Evolutionary conservation across 192 early-diverging fungal species (phyloP).

Genomic region (Pecoramyces ruminantium): DNA sequence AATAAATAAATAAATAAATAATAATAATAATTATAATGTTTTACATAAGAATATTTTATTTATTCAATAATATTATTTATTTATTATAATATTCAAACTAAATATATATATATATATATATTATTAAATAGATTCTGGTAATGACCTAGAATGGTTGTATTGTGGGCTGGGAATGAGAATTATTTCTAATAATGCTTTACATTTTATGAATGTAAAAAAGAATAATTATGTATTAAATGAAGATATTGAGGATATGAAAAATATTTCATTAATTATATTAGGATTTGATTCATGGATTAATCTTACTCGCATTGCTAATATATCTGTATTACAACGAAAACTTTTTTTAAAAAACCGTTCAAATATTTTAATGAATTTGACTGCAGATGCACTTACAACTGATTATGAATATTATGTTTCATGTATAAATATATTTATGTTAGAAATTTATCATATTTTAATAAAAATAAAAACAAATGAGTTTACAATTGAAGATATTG

Average conservation of each 20-base stretch:
- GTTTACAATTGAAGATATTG: neutral
- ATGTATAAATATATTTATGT: neutral
- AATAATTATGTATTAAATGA: neutral
- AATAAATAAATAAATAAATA: no score
- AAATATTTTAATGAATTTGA: neutral
- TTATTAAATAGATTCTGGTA: neutral
- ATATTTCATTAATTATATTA: neutral
- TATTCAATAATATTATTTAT: no score
- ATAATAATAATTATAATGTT: no score
- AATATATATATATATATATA: no score
- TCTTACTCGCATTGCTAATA: neutral
- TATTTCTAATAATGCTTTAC: neutral
- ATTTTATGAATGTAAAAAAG: neutral
- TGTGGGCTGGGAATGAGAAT: neutral
- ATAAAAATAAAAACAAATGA: neutral
- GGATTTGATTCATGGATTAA: neutral
- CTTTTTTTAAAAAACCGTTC: neutral
- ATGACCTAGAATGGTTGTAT: neutral
- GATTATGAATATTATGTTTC: neutral
- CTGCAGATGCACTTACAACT: neutral
- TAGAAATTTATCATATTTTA: neutral
- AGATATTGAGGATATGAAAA: neutral
- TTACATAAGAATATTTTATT: no score
- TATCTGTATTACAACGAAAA: neutral
- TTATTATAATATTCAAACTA: no score